A percentile compares a stretch with the other conserved stretches of the same genome.
Conservation (phyloP, 2,329 filamentous ascomycete genomes). For the Colletotrichum eremochloae region DNA sequence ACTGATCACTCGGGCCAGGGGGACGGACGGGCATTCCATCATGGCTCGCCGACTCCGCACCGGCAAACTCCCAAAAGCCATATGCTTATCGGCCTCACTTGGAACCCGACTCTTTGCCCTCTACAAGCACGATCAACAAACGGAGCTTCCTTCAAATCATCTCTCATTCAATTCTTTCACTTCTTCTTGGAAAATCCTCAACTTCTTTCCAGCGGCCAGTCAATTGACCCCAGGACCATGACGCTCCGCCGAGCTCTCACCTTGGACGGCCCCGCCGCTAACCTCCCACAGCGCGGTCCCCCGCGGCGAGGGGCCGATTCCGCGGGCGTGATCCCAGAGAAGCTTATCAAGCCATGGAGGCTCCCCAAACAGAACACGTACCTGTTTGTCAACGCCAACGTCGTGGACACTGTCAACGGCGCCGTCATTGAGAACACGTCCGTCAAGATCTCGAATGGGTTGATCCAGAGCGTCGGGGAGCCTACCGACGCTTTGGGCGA, state of each 20-base stretch:
- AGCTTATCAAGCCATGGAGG: conserved; percentile 53
- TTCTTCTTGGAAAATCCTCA: too few species aligned
- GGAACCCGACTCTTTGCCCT: neutral
- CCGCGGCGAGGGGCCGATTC: conserved; percentile 2
- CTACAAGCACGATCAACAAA: neutral
- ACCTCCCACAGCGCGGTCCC: neutral
- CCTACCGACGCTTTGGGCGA: neutral
- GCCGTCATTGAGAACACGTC: conserved; percentile 47
- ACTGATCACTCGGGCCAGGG: conserved; percentile 4
- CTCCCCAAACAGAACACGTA: conserved; percentile 50
- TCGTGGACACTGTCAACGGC: conserved; percentile 57
- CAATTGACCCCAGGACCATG: conserved; percentile 10
- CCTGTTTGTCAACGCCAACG: conserved; percentile 58
- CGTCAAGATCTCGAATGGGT: conserved; percentile 53
- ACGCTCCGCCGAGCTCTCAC: conserved; percentile 30
- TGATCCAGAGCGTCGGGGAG: conserved; percentile 48
- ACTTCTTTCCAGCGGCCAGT: neutral
- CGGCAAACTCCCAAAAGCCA: conserved; percentile 3
- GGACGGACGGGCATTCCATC: neutral
- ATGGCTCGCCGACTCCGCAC: conserved; percentile 35
- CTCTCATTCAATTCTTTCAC: too few species aligned
- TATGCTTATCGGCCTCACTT: conserved; percentile 15
- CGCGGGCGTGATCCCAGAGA: conserved; percentile 37
- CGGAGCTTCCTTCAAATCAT: neutral
- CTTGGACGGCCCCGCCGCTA: neutral